phyloP scores from a whole-genome alignment of 2,329 filamentous ascomycete species.

The Neoarthrinium moseri region DNA sequence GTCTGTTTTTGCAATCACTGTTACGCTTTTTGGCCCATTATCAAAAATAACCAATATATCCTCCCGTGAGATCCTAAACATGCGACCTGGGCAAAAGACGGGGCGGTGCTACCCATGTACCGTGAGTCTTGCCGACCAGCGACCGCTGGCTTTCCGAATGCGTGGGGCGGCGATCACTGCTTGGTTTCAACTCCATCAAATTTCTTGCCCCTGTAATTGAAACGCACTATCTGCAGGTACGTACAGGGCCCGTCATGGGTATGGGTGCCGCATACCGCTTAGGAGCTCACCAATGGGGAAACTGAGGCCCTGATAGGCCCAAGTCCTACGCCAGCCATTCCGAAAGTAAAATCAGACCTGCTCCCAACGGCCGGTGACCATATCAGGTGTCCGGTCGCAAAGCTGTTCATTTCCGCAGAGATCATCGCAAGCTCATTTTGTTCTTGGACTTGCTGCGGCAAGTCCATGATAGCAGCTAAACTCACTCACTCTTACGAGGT shows the following conservation, averaged over 20 bases:
- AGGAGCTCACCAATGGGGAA: not conserved
- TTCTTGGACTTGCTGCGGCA: too few relatives aligned
- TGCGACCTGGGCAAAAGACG: not conserved
- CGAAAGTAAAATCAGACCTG: too few relatives aligned
- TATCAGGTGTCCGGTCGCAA: too few relatives aligned
- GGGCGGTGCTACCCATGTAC: too few relatives aligned
- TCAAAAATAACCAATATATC: not conserved
- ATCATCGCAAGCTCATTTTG: too few relatives aligned
- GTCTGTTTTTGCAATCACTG: slow-evolving; percentile 7
- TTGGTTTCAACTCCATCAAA: not conserved
- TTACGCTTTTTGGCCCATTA: not conserved
- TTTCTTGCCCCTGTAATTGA: slow-evolving; percentile 8
- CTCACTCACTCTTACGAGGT: too few relatives aligned
- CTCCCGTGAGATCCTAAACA: not conserved
- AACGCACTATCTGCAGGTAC: slow-evolving; percentile 3
- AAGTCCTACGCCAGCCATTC: too few relatives aligned
- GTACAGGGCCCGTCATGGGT: not conserved
- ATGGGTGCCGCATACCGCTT: not conserved
- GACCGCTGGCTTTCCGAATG: not conserved
- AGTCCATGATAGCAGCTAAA: too few relatives aligned
- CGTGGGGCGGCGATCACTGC: not conserved
- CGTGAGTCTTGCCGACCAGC: too few relatives aligned
- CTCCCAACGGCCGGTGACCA: too few relatives aligned
- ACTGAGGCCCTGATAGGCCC: too few relatives aligned
- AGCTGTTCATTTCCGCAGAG: too few relatives aligned